A percentile compares a stretch with the other conserved stretches of the same genome.
These are phyloP conservation scores for Ramicandelaber brevisporus DNA, from an alignment of 192 early-diverging fungal species.

Conservation along the genomic window DNA sequence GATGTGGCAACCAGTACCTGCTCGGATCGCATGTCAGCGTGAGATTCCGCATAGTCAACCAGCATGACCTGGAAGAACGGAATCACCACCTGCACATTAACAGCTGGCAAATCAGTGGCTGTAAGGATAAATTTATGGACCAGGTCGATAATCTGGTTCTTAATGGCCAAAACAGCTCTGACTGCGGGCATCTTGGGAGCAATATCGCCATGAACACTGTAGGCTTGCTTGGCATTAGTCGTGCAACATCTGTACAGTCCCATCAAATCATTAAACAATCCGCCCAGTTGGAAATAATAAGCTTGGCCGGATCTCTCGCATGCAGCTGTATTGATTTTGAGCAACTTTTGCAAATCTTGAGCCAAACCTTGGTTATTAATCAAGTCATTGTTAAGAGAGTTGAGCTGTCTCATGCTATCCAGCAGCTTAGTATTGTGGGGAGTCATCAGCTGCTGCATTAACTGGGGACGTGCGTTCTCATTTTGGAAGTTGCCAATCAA, in stretches of 20 bases:
- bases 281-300: conserved; percentile 68
- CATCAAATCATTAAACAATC: conserved; percentile 76
- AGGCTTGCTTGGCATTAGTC: too few species aligned
- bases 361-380: conserved; percentile 57
- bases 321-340: conserved; percentile 88
- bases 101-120: conserved; percentile 57
- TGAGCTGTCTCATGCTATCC: conserved; percentile 53
- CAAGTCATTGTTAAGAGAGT: conserved; percentile 41
- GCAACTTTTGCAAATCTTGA: conserved; percentile 72
- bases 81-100: conserved; percentile 69
- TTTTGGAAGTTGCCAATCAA: conserved; percentile 89
- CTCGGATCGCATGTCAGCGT: conserved; percentile 77
- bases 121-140: conserved; percentile 80
- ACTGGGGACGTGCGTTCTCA: conserved; percentile 43
- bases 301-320: conserved; percentile 69
- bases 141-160: conserved; percentile 81
- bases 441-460: conserved; percentile 73
- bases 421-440: conserved; percentile 71
- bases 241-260: conserved; percentile 80
- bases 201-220: conserved; percentile 70
- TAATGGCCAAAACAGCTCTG: conserved; percentile 78
- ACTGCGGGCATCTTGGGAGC: conserved; percentile 78
- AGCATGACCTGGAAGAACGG: conserved; percentile 76
- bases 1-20: conserved; percentile 87
- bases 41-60: conserved; percentile 66